phyloP scores from a whole-genome alignment of 139 green algal genomes.

The Dunaliella primolecta region DNA sequence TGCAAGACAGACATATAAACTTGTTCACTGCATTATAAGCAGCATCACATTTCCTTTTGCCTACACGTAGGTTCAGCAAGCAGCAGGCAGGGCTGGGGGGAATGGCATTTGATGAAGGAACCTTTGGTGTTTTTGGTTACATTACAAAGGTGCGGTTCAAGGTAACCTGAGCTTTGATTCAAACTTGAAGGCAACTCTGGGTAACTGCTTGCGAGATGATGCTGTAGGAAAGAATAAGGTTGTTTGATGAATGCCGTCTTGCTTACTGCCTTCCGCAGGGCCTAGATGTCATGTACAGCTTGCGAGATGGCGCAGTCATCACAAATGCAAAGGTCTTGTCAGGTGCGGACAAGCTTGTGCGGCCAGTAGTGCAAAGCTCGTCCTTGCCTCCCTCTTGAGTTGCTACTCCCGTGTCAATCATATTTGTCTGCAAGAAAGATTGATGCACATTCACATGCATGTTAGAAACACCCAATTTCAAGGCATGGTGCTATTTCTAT shows the following conservation, averaged over 20 bases:
- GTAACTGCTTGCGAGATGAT: too few species aligned
- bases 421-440: too few species aligned
- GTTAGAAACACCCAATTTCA: too few species aligned
- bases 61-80: background rate
- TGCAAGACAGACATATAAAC: too few species aligned
- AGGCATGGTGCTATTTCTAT: too few species aligned
- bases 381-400: background rate
- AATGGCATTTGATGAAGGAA: constrained; percentile 86
- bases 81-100: constrained; percentile 62
- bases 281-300: constrained; percentile 40
- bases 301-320: constrained; percentile 64
- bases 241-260: too few species aligned
- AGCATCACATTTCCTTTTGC: too few species aligned
- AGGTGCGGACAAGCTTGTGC: constrained; percentile 61
- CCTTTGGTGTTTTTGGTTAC: constrained; percentile 82
- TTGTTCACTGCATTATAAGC: too few species aligned
- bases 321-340: constrained; percentile 44
- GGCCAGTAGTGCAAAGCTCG: constrained; percentile 3
- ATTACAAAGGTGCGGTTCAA: constrained; percentile 42
- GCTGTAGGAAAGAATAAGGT: too few species aligned
- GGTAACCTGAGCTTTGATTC: background rate
- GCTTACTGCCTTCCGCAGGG: constrained; percentile 36
- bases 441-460: too few species aligned
- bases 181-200: too few species aligned
- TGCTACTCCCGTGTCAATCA: too few species aligned